Base-by-base conservation (phyloP, 2,329 filamentous ascomycete genomes). In the Calonectria pteridis region DNA sequence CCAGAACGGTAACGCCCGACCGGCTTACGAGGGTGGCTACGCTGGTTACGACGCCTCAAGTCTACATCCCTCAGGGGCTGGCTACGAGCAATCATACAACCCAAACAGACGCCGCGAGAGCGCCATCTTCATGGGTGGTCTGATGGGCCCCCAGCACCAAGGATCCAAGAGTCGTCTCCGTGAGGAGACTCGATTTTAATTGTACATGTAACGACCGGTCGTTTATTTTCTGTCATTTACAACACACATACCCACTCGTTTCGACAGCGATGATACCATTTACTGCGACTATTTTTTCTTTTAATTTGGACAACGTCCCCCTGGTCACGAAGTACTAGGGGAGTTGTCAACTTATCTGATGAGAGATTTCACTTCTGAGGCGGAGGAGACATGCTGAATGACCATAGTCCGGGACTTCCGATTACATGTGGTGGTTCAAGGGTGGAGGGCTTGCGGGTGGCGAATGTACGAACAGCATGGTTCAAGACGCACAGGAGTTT, bases 41-140 rank as follows among this genome's bases (percentile, higher is more conserved):
- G 73, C 72, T n/a, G 79, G 76, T 3, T 69, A 81, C 16, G 82
- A 83, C 23, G 71, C 69, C 14, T 77, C 78, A 28, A 65, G 46
- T 13, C 62, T 74, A 35, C 73, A 78, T 1, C 69, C 74, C 13
- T 63, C 63, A 13, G 75, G 75, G 77, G 31, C 72, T 74, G 28
- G 73, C 20, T 78, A 83, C 73, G 87, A 89, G 62, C 86, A 86
- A 69, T 78, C 76, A 73, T 88, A 85, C 29, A 89, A 89, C 64
- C 78, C 78, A 74, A 89, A 85, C 50, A 89, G 87, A 79, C 86
- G 90, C 63, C 88, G 91, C 64, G 91, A 93, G 82, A 93, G 92
- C 78, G 85, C 87, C 58, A 90, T 93, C 82, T 90, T 92, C 73
- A 86, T 89, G 79, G 86, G 88, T 72, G 85, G 85, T 26, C 85